Evolutionary conservation across 2,329 filamentous ascomycete species (phyloP), one percentile per base, ranked within the genome.

Genomic region (Scedosporium apiospermum): DNA sequence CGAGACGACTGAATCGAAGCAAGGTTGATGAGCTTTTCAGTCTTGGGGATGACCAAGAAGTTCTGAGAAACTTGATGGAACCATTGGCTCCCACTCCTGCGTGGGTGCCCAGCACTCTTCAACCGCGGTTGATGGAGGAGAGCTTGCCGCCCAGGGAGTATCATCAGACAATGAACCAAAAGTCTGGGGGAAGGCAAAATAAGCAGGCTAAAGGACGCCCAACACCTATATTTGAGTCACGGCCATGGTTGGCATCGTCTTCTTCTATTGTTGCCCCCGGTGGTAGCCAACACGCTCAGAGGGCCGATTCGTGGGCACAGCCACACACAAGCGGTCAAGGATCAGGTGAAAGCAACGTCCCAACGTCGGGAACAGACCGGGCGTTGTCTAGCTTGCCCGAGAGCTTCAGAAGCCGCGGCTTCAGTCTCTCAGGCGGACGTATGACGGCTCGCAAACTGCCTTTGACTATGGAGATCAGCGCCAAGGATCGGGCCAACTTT

Each of bases 131-230:
- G 38, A 55, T 63, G 14, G 65, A 66, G 30, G 23, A 10, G 12
- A 58, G 58, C 1, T 63, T 64, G 3, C 57, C 27, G 1, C 46
- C 57, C 12, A 70, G 58, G 34, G 46, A 62, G 3, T 9, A 67
- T 4, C 66, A 63, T 26, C 38, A 61, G 14, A 70, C 68, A 4
- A 70, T 72, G 69, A 58, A 58, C 6, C 70, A 72, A 51, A 60
- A 65, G 38, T 64, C 61, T 23, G 10, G 30, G 23, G 1, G 30
- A 27, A 38, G 26, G 53, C 30, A 30, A 27, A 58, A 34, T 53
- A 66, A 63, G 42, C 9, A 27, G 38, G 34, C 18, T n/a, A 49
- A 6, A 21, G n/a, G 44, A 49, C 34, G 34, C 9, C 10, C 34
- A 10, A 12, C 34, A 12, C 34, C 34, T 10, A 9, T 38, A 38